Conservation (phyloP, 139 green algal species). For the Chlamydomonas eustigma region DNA sequence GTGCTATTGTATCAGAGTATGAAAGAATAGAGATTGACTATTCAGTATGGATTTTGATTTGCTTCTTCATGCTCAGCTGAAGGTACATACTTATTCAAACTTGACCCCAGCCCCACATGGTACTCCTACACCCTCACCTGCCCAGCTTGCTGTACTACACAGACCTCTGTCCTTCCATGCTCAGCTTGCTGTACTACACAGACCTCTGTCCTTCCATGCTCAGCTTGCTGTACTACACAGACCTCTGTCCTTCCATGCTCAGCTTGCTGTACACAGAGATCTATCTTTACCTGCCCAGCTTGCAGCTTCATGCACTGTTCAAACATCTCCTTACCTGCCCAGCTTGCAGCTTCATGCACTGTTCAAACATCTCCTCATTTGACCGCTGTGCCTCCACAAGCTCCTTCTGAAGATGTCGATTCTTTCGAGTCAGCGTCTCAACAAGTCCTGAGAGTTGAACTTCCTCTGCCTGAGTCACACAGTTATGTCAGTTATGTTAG, state of each 20-base stretch:
- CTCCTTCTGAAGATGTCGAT: constrained; percentile 46
- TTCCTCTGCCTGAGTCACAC: constrained; percentile 34
- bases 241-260: background rate
- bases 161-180: no score
- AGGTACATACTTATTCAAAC: no score
- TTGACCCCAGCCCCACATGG: no score
- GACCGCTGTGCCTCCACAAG: constrained; percentile 38
- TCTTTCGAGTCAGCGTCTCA: constrained; percentile 50
- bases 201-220: background rate
- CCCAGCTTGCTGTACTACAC: no score
- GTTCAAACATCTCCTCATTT: constrained; percentile 38
- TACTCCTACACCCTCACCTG: no score
- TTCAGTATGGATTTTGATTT: no score
- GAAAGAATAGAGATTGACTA: no score
- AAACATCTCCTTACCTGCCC: constrained; percentile 6
- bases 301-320: no score
- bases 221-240: background rate
- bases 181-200: background rate
- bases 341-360: constrained; percentile 38
- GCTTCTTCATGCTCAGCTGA: no score
- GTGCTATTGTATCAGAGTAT: no score
- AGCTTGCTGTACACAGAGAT: background rate
- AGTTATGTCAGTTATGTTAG: no score
- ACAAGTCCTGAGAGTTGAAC: constrained; percentile 40
- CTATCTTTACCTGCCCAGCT: no score